Percentiles rank a stretch among this genome's conserved stretches.
phyloP scores from a whole-genome alignment of 805 yeast genomes.

The Yamadazyma endophytica region DNA sequence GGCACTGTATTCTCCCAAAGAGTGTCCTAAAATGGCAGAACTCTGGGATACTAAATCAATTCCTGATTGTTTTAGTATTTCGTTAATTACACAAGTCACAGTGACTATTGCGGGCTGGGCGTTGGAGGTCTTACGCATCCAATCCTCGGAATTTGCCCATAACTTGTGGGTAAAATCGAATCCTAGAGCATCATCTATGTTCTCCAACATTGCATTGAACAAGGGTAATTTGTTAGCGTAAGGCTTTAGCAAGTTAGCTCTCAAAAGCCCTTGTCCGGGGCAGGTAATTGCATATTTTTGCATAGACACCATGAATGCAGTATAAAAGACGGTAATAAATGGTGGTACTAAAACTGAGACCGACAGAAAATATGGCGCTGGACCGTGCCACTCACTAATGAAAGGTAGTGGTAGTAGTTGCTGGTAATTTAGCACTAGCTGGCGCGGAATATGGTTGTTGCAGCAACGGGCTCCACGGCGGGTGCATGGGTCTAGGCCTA shows the following conservation, averaged over 20 bases:
- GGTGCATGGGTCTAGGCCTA: no score
- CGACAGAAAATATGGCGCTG: no score
- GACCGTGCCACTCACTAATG: no score
- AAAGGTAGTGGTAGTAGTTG: no score
- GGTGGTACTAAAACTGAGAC: no score
- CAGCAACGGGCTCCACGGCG: no score
- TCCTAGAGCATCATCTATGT: constrained; percentile 18
- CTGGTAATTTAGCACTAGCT: no score
- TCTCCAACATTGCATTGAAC: constrained; percentile 12
- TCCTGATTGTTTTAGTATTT: constrained; percentile 16
- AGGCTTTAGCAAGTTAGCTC: constrained; percentile 18
- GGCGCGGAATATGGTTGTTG: no score
- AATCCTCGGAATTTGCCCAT: constrained; percentile 12
- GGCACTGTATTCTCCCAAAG: constrained; percentile 50
- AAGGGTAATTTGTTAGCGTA: constrained; percentile 9
- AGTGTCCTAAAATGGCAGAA: constrained; percentile 40
- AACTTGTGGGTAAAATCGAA: constrained; percentile 17
- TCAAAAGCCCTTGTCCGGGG: constrained; percentile 33
- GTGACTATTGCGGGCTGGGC: constrained; percentile 55
- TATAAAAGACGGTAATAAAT: no score
- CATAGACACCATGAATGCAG: no score
- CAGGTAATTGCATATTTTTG: constrained; percentile 26
- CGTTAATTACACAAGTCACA: constrained; percentile 29
- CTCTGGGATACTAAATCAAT: constrained; percentile 15
- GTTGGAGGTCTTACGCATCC: constrained; percentile 34